phyloP scores from a whole-genome alignment of 768 basidiomycete genomes.

The Tylopilus subfusipes region DNA sequence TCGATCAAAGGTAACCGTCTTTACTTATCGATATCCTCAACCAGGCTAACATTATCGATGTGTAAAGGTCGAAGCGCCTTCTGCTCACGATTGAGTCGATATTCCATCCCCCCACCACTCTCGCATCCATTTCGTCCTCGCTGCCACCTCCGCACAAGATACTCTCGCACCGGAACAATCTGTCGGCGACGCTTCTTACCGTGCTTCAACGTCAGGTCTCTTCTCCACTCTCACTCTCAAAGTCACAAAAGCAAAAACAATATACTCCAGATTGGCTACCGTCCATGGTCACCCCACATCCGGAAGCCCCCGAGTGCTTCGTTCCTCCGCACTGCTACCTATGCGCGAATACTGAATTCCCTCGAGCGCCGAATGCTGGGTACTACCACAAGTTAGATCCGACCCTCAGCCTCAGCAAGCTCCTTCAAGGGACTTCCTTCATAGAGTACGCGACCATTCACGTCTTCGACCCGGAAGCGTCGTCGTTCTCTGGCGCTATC shows the following conservation, averaged over 20 bases:
- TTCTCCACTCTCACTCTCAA: slow-evolving; percentile 13
- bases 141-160: slow-evolving; percentile 44
- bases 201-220: slow-evolving; percentile 47
- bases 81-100: slow-evolving; percentile 72
- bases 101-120: slow-evolving; percentile 54
- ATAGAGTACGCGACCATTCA: slow-evolving; percentile 85
- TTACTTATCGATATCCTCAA: slow-evolving; percentile 9
- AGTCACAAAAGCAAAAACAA: slow-evolving; percentile 45
- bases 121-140: slow-evolving; percentile 36
- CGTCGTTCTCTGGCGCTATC: slow-evolving; percentile 54
- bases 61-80: slow-evolving; percentile 64
- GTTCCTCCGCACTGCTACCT: slow-evolving; percentile 59
- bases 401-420: slow-evolving; percentile 40
- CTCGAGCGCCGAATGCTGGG: slow-evolving; percentile 26
- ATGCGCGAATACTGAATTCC: slow-evolving; percentile 38
- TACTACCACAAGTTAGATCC: slow-evolving; percentile 59
- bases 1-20: slow-evolving; percentile 70
- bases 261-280: slow-evolving; percentile 53
- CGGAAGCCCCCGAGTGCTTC: slow-evolving; percentile 56
- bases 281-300: slow-evolving; percentile 48
- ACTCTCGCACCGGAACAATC: slow-evolving; percentile 61
- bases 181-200: slow-evolving; percentile 45
- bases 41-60: slow-evolving; percentile 12
- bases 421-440: slow-evolving; percentile 62
- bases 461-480: slow-evolving; percentile 56